These are phyloP conservation scores for Puccinia brachypodii DNA, from an alignment of 1,284 basidiomycete species.

Conservation along the genomic window DNA sequence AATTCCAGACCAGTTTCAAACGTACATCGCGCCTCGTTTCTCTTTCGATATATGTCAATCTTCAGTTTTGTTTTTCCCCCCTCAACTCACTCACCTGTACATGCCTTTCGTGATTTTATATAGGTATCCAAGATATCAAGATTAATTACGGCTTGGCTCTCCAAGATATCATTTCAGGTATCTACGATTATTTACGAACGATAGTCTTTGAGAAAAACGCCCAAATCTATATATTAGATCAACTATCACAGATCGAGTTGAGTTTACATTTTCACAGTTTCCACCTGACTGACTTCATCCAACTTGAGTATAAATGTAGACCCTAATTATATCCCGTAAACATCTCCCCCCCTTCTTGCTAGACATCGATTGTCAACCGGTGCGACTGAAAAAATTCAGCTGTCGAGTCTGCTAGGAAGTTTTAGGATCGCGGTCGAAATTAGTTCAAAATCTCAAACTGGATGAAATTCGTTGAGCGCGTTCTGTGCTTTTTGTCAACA, in stretches of 20 bases:
- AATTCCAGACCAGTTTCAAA: constrained; percentile 88
- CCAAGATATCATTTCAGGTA: constrained; percentile 89
- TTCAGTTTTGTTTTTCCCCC: background rate
- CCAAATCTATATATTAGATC: constrained; percentile 87
- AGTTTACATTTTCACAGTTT: background rate
- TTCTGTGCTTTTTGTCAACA: no score
- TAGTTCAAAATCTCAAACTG: constrained; percentile 49
- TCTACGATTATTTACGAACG: constrained; percentile 84
- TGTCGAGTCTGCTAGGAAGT: constrained; percentile 84
- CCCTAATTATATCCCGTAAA: background rate
- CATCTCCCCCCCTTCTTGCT: background rate
- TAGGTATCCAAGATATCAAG: constrained; percentile 84
- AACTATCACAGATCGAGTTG: constrained; percentile 83
- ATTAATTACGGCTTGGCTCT: constrained; percentile 88
- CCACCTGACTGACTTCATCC: background rate
- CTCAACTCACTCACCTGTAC: background rate
- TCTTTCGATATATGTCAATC: background rate
- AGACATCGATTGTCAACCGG: constrained; percentile 91
- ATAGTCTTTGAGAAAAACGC: constrained; percentile 81
- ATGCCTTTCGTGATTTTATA: background rate
- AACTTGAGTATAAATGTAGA: background rate
- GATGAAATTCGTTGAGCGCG: background rate
- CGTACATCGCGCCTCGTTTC: constrained; percentile 63
- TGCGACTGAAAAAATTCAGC: constrained; percentile 88
- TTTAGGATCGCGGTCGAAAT: constrained; percentile 90